These are phyloP conservation scores for Podaxis mareebaensis DNA, from an alignment of 768 basidiomycete genomes.

Conservation along the genomic window DNA sequence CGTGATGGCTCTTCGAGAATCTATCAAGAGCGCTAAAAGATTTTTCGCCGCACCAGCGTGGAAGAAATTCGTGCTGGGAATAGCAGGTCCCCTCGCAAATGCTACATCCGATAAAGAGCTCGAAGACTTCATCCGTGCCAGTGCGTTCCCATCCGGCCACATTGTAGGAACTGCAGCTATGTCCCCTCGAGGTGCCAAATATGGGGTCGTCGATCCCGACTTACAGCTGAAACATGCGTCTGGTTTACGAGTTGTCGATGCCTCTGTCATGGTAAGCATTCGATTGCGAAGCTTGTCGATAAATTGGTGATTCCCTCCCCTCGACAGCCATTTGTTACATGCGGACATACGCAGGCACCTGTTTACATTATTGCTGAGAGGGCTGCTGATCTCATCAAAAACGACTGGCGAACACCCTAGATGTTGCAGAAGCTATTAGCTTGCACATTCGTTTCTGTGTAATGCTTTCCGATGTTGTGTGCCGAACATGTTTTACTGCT, in stretches of 20 bases:
- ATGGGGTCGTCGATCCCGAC: slow-evolving; percentile 39
- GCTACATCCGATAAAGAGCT: slow-evolving; percentile 27
- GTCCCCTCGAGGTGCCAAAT: slow-evolving; percentile 26
- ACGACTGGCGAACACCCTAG: slow-evolving; percentile 7
- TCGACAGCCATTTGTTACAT: slow-evolving; percentile 16
- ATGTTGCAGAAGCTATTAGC: neutral
- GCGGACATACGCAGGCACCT: slow-evolving; percentile 17
- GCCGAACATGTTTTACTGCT: neutral
- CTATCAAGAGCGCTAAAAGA: slow-evolving; percentile 19
- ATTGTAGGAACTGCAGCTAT: slow-evolving; percentile 35
- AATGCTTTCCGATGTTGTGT: neutral
- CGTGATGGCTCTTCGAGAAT: slow-evolving; percentile 22
- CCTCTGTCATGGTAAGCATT: slow-evolving; percentile 34
- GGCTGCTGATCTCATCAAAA: slow-evolving; percentile 18
- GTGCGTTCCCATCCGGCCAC: slow-evolving; percentile 24
- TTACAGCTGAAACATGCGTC: slow-evolving; percentile 35
- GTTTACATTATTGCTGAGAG: slow-evolving; percentile 20
- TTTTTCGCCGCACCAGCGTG: slow-evolving; percentile 25
- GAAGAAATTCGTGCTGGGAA: slow-evolving; percentile 22
- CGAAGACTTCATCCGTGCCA: slow-evolving; percentile 19
- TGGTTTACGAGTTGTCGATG: slow-evolving; percentile 44
- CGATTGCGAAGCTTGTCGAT: neutral
- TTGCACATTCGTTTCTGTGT: neutral
- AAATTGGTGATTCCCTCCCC: neutral
- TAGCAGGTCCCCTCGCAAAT: slow-evolving; percentile 22